Evolutionary conservation across 768 basidiomycete genomes (phyloP).

Genomic region (Russula foetens): DNA sequence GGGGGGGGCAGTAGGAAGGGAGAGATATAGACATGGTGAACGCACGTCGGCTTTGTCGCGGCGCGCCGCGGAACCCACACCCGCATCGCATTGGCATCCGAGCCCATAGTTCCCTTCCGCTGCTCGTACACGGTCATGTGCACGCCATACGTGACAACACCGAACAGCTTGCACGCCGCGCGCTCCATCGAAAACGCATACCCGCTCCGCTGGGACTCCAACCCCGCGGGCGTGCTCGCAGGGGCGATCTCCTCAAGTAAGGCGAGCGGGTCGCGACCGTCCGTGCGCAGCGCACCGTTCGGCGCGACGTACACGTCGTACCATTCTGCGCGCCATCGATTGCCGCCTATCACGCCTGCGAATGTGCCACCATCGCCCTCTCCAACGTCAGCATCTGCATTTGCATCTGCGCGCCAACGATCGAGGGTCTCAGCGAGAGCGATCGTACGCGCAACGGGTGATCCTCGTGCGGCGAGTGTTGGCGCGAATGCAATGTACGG

Average conservation of each 20-base stretch:
- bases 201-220: slow-evolving; percentile 29
- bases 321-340: slow-evolving; percentile 80
- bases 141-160: slow-evolving; percentile 84
- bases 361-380: slow-evolving; percentile 44
- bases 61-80: slow-evolving; percentile 89
- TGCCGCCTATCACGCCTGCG: slow-evolving; percentile 56
- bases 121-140: slow-evolving; percentile 82
- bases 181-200: slow-evolving; percentile 87
- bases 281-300: slow-evolving; percentile 46
- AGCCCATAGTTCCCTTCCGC: slow-evolving; percentile 21
- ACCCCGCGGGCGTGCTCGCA: no score
- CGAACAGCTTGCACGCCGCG: slow-evolving; percentile 82
- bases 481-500: slow-evolving; percentile 9
- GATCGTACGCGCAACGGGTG: slow-evolving; percentile 42
- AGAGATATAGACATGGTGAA: slow-evolving; percentile 17
- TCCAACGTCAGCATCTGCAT: no score
- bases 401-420: slow-evolving; percentile 46
- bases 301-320: slow-evolving; percentile 73
- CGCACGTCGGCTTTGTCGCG: slow-evolving; percentile 82
- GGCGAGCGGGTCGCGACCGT: slow-evolving; percentile 17
- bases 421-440: slow-evolving; percentile 62
- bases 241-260: slow-evolving; percentile 22
- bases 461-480: not conserved
- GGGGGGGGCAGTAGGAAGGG: no score
- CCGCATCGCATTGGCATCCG: slow-evolving; percentile 27